These are phyloP conservation scores for Cercis canadensis DNA, from an alignment of 306 rosid species.

Conservation along the genomic window DNA sequence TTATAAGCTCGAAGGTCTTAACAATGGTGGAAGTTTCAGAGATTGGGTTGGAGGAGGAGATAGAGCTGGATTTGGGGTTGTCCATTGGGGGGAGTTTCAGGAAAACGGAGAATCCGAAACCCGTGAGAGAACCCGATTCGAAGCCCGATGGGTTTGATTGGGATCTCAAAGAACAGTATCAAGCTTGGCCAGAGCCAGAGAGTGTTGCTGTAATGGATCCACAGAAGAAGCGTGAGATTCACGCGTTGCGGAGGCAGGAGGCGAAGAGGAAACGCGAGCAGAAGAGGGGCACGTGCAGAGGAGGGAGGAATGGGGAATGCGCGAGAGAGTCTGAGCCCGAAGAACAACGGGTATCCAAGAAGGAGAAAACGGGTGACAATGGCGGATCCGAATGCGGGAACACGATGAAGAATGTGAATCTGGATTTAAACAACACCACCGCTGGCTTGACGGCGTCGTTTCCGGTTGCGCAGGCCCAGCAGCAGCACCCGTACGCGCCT, in stretches of 20 bases:
- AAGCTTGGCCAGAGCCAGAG: not conserved
- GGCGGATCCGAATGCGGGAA: not conserved
- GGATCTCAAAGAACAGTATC: conserved; percentile 1
- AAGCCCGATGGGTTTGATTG: not conserved
- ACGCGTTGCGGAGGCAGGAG: conserved; percentile 50
- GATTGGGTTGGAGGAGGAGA: conserved; percentile 40
- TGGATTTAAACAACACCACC: conserved; percentile 11
- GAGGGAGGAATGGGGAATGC: not conserved
- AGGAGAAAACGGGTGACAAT: conserved; percentile 29
- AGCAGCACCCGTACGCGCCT: not conserved
- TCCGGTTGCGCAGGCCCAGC: conserved; percentile 11
- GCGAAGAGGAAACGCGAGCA: conserved; percentile 49
- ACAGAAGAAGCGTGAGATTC: conserved; percentile 44
- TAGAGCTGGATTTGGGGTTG: conserved; percentile 70
- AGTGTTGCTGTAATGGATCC: conserved; percentile 20
- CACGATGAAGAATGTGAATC: conserved; percentile 10
- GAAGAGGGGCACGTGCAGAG: conserved; percentile 11
- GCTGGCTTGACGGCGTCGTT: conserved; percentile 4
- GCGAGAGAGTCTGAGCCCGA: conserved; percentile 6
- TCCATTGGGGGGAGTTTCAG: conserved; percentile 66
- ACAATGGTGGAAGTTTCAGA: conserved; percentile 40
- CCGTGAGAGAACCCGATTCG: conserved; percentile 10
- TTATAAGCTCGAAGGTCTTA: too few species aligned
- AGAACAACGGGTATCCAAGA: conserved; percentile 36
- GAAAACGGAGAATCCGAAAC: conserved; percentile 33